Evolutionary conservation across 805 yeast species (phyloP), one percentile per base, ranked within the genome.

Genomic region (Naumovozyma baii): DNA sequence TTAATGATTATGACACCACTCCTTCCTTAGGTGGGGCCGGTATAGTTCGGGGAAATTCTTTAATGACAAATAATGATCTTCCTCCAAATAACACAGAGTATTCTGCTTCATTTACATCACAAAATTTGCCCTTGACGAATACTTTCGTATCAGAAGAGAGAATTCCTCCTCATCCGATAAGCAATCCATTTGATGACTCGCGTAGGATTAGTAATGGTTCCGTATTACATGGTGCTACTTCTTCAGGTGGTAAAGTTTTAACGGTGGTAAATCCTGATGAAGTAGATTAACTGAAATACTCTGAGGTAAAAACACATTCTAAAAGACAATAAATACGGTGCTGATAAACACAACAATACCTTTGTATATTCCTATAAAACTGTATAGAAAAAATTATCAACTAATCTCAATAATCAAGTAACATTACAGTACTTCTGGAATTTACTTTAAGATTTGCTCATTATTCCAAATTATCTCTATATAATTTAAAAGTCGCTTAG

Each of bases 181-280:
- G 18, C 5, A 78, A 81, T 52, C 87, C 87, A 39, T 79, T 81
- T 51, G 75, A 74, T 18, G 95, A 94, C 30, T 76, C 88, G 55
- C 76, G 94, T 54, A 69, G 95, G 47, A 69, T 84, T 45, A 78
- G 87, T 51, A 90, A 83, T 52, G 95, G 95, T 3, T 78, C 90
- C 2, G 67, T 88, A 39, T 88, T 94, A 9, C 94, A 86, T 58
- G 94, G 83, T 45, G 76, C 84, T 3, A 92, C 39, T 10, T 80
- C 37, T 69, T 87, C 55, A n/a, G 43, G 40, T 14, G 52, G 42
- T 8, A 85, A 85, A 64, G 78, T 84, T 15, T 67, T 88, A 35
- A 80, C 86, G 43, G 94, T 88, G 10, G 88, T 94, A 26, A 88
- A 88, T 54, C 95, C 96, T 1, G 95, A 85, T 58, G 78, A 72